Base-by-base conservation (phyloP, 192 early-diverging fungal species). In the Chytriomyces sp. region DNA sequence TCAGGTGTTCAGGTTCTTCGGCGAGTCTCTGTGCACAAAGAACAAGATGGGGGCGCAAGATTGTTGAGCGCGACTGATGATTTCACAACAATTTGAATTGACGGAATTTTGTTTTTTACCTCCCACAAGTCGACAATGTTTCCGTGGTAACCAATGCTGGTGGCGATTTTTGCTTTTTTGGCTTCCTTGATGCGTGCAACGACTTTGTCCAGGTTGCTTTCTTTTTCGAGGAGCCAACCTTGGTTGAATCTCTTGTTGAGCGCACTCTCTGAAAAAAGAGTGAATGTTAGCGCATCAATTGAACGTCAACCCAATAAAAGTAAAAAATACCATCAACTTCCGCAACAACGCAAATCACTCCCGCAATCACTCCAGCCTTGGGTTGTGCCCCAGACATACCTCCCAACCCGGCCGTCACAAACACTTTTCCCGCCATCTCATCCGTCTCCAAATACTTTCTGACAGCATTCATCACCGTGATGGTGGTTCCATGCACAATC, bases 81-180 rank as follows among this genome's bases (percentile, higher is more conserved):
- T 28, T 26, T 16, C 64, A 65, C 3, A 5, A 2, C 57, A 60
- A 23, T 1, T 60, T 1, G 1, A n/a, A n/a, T 60, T 23, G 57
- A 60, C 16, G 16, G 57, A 60, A 59, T 35, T 1, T 35, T 35
- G 2, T 35, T 35, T 35, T n/a, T 60, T 60, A 60, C 57, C 73
- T 77, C 76, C 76, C 76, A 77, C 5, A 77, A 28, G 47, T 77
- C 76, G 35, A 77, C 76, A 9, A 77, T 63, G 67, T 77, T 77
- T 23, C 76, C 76, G 67, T 77, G 76, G 76, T 77, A 77, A 10
- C 76, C 76, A 61, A 77, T 77, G 24, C 53, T 61, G 67, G 61
- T 69, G 7, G 46, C 20, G 23, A 70, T 28, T 43, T 68, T 69
- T 50, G 26, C 49, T 5, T 45, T 61, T 23, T 69, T 67, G 6